Evolutionary conservation across 2,329 filamentous ascomycete genomes (phyloP).

Genomic region (Anthostomella pinea): DNA sequence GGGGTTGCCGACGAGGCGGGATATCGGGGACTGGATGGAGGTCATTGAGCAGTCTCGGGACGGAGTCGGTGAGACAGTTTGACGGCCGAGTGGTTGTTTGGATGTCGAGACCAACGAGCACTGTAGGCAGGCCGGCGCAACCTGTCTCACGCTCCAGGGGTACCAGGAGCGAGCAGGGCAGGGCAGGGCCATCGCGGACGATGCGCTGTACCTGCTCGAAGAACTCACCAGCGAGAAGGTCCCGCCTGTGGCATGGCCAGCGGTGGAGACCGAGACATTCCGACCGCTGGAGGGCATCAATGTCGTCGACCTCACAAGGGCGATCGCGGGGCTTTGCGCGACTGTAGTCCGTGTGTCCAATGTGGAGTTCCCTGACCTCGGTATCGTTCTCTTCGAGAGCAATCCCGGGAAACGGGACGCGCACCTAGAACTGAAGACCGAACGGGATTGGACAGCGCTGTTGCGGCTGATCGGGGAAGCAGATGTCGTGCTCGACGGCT

Average conservation of each 20-base stretch:
- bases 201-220: constrained; percentile 27
- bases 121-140: constrained; percentile 31
- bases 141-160: constrained; percentile 33
- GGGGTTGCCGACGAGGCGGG: constrained; percentile 25
- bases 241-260: constrained; percentile 27
- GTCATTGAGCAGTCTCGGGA: constrained; percentile 26
- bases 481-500: constrained; percentile 35
- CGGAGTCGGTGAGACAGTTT: constrained; percentile 21
- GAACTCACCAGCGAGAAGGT: constrained; percentile 18
- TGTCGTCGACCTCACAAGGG: constrained; percentile 34
- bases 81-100: constrained; percentile 29
- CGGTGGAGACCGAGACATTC: constrained; percentile 15
- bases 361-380: constrained; percentile 30
- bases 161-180: constrained; percentile 30
- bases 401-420: constrained; percentile 34
- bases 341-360: constrained; percentile 34
- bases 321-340: constrained; percentile 36
- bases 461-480: constrained; percentile 27
- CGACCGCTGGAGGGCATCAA: constrained; percentile 34
- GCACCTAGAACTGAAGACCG: constrained; percentile 32
- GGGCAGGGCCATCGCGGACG: constrained; percentile 22
- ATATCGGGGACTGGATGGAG: constrained; percentile 28
- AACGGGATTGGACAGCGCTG: constrained; percentile 21
- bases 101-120: constrained; percentile 34
- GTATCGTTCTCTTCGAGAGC: constrained; percentile 32